Conservation (phyloP, 257 asterid species). For the Solanum ossicruentum region DNA sequence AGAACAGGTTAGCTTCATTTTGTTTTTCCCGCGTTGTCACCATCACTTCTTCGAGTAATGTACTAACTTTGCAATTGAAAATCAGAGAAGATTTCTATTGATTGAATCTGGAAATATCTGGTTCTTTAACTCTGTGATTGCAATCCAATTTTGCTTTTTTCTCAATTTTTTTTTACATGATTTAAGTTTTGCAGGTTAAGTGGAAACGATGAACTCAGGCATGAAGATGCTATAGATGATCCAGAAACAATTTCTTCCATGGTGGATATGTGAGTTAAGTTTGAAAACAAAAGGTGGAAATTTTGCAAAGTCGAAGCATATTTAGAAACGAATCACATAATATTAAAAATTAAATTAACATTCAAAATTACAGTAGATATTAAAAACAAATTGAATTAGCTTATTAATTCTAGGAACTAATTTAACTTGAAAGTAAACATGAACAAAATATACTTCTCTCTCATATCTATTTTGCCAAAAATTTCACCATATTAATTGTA, state of each 20-base stretch:
- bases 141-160: neutral
- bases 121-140: neutral
- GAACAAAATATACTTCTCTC: neutral
- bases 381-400: neutral
- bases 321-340: neutral
- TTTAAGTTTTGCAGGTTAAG: conserved; percentile 20
- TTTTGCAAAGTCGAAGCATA: neutral
- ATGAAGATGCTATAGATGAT: conserved; percentile 42
- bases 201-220: conserved; percentile 20
- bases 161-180: neutral
- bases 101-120: conserved; percentile 10
- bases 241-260: conserved; percentile 60
- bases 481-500: neutral
- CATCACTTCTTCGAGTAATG: neutral
- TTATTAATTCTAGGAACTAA: neutral
- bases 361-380: neutral
- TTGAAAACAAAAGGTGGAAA: neutral
- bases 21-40: neutral
- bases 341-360: neutral
- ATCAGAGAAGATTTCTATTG: neutral
- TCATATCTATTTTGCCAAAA: neutral
- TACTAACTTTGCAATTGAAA: neutral
- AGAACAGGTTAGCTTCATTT: conserved; percentile 23
- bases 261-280: conserved; percentile 49
- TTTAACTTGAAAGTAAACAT: neutral